Conservation (phyloP, 306 rosid species). For the Adenanthera pavonina region DNA sequence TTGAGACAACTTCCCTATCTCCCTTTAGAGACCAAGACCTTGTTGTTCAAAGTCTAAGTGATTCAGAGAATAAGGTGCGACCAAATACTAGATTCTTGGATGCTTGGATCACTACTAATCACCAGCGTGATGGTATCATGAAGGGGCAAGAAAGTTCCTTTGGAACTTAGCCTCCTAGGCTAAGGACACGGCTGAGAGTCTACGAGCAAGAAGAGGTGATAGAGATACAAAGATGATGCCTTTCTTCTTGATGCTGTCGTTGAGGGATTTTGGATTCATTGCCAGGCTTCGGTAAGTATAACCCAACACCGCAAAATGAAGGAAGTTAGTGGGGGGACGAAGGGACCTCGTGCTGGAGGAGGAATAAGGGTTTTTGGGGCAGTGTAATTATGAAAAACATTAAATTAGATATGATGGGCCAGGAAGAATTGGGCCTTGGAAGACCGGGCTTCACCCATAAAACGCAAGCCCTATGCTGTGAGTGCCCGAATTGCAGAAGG, state of each 20-base stretch:
- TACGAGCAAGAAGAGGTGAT: background rate
- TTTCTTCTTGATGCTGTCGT: background rate
- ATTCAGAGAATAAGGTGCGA: background rate
- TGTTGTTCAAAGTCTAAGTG: background rate
- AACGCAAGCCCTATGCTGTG: background rate
- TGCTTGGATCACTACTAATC: background rate
- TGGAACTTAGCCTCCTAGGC: background rate
- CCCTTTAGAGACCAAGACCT: background rate
- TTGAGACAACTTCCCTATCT: background rate
- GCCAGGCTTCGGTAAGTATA: too few species aligned
- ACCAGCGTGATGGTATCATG: background rate
- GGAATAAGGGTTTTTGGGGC: too few species aligned
- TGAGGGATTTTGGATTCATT: background rate
- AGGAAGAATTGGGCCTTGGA: background rate
- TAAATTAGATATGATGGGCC: background rate
- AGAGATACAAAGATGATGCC: background rate
- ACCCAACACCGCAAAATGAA: too few species aligned
- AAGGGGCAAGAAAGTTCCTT: background rate
- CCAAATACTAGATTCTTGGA: background rate
- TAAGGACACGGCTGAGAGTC: background rate
- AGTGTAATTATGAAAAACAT: too few species aligned
- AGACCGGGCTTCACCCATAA: background rate
- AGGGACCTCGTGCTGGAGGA: too few species aligned
- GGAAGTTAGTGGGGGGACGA: too few species aligned
- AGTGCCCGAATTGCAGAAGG: background rate